Evolutionary conservation across 192 early-diverging fungal species (phyloP).

Genomic region (Umbelopsis sp.): DNA sequence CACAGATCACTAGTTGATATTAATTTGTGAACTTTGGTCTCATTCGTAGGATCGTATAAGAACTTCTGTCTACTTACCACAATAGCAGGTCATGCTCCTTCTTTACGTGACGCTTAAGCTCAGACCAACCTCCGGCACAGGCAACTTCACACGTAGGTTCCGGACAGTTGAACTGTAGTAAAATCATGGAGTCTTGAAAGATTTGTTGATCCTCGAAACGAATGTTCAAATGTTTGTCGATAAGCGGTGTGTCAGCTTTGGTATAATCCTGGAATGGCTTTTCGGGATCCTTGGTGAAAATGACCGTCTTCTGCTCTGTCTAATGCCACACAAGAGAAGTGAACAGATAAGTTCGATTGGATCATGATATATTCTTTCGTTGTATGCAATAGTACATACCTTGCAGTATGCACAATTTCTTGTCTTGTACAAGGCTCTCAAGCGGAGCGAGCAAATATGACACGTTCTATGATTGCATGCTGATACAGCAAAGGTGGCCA

Average conservation of each 20-base stretch:
- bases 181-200: constrained; percentile 69
- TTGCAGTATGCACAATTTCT: constrained; percentile 92
- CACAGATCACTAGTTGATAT: constrained; percentile 76
- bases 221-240: constrained; percentile 69
- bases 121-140: constrained; percentile 79
- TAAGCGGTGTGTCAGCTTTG: constrained; percentile 50
- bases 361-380: too few species aligned
- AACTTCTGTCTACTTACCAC: constrained; percentile 59
- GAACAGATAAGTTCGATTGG: too few species aligned
- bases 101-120: constrained; percentile 81
- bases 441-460: constrained; percentile 87
- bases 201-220: constrained; percentile 78
- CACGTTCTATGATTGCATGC: constrained; percentile 94
- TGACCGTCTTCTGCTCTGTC: constrained; percentile 77
- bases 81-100: constrained; percentile 72
- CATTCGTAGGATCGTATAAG: not conserved
- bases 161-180: constrained; percentile 89
- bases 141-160: constrained; percentile 73
- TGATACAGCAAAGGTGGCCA: constrained; percentile 80
- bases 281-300: constrained; percentile 72
- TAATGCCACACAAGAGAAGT: constrained; percentile 25
- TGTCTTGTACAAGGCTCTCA: constrained; percentile 87
- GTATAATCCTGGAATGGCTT: constrained; percentile 58
- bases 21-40: not conserved
- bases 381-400: constrained; percentile 40